phyloP scores from a whole-genome alignment of 1,139 yeast species.

The Debaryomyces sp. region DNA sequence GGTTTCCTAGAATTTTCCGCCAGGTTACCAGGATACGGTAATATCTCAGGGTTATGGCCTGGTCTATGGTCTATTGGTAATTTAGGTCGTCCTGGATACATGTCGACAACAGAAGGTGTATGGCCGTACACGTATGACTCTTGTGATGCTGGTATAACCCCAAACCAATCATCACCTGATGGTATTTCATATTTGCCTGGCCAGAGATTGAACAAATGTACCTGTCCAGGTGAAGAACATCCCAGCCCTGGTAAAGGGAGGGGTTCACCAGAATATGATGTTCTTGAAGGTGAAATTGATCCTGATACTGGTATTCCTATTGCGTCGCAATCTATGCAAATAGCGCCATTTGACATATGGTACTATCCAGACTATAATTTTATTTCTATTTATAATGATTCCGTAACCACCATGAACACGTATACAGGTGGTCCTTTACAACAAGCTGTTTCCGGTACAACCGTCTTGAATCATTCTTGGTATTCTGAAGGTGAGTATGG shows the following conservation, averaged over 20 bases:
- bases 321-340: slow-evolving; percentile 80
- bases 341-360: slow-evolving; percentile 89
- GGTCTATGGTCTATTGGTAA: slow-evolving; percentile 91
- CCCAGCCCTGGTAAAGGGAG: slow-evolving; percentile 81
- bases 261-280: slow-evolving; percentile 91
- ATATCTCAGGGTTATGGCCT: slow-evolving; percentile 81
- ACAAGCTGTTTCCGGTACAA: slow-evolving; percentile 78
- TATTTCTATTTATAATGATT: slow-evolving; percentile 60
- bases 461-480: slow-evolving; percentile 75
- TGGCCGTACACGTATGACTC: slow-evolving; percentile 85
- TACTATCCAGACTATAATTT: slow-evolving; percentile 78
- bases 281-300: slow-evolving; percentile 71
- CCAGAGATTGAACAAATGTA: slow-evolving; percentile 67
- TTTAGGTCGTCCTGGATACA: slow-evolving; percentile 79
- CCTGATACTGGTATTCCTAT: slow-evolving; percentile 48
- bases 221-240: slow-evolving; percentile 76
- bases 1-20: slow-evolving; percentile 74
- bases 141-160: slow-evolving; percentile 87
- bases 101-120: slow-evolving; percentile 79
- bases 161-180: slow-evolving; percentile 83
- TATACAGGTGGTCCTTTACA: slow-evolving; percentile 86
- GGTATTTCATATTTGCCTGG: slow-evolving; percentile 83
- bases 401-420: slow-evolving; percentile 70
- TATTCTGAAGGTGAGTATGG: slow-evolving; percentile 59
- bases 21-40: slow-evolving; percentile 69